Evolutionary conservation across 306 rosid genomes (phyloP).

Genomic region (Alnus rubra): DNA sequence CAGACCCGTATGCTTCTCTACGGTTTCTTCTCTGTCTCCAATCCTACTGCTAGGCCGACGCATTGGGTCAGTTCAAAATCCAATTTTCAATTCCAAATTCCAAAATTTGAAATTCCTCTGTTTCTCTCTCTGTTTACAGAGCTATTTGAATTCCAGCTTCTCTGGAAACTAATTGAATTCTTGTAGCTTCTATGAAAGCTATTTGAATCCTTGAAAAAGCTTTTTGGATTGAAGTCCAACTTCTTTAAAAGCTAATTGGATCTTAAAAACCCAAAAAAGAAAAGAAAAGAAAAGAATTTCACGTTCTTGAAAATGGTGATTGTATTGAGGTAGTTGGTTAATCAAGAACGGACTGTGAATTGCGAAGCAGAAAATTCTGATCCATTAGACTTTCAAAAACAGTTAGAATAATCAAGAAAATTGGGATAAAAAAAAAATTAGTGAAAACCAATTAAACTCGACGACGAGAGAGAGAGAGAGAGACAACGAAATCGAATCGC

Average conservation of each 20-base stretch:
- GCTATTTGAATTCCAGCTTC: not conserved
- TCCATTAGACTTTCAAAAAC: too few relatives aligned
- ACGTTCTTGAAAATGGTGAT: too few relatives aligned
- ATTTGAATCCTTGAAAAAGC: not conserved
- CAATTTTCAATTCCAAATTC: not conserved
- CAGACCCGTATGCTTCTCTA: slow-evolving; percentile 59
- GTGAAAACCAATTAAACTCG: not conserved
- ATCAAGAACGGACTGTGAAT: too few relatives aligned
- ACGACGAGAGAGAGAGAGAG: not conserved
- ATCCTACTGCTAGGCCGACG: slow-evolving; percentile 26
- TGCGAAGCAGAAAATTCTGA: too few relatives aligned
- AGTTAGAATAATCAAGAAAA: not conserved
- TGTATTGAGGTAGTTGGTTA: too few relatives aligned
- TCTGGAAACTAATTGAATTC: not conserved
- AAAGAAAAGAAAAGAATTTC: too few relatives aligned
- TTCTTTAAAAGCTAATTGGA: too few relatives aligned
- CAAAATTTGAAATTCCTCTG: not conserved
- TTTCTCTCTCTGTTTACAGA: not conserved
- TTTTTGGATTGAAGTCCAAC: not conserved
- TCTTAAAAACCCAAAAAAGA: too few relatives aligned
- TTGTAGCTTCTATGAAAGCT: not conserved
- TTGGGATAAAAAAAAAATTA: not conserved
- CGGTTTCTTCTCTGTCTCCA: slow-evolving; percentile 39
- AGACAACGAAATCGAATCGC: not conserved
- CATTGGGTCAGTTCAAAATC: slow-evolving; percentile 26